These are phyloP conservation scores for Pleomassaria siparia DNA, from an alignment of 2,329 filamentous ascomycete genomes.

Conservation along the genomic window DNA sequence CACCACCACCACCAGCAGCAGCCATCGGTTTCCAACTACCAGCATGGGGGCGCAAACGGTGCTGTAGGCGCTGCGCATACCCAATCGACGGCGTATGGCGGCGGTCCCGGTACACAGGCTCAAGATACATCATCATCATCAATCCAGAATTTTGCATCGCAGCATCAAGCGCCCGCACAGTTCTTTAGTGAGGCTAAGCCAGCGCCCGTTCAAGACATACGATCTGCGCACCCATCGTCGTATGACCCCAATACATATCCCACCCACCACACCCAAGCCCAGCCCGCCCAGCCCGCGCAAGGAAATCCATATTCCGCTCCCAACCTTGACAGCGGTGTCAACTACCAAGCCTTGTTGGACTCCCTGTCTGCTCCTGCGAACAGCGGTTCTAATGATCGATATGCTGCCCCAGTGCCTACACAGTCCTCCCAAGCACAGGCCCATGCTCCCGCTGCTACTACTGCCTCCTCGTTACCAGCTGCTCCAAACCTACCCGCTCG, in stretches of 20 bases:
- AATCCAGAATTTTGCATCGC: conserved; percentile 41
- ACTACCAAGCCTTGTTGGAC: conserved; percentile 51
- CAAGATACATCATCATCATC: conserved; percentile 41
- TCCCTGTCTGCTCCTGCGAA: conserved; percentile 42
- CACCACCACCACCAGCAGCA: conserved; percentile 31
- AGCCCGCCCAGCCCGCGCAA: conserved; percentile 32
- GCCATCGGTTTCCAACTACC: conserved; percentile 9
- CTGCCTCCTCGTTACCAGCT: conserved; percentile 39
- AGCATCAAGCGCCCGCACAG: conserved; percentile 30
- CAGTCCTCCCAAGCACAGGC: conserved; percentile 34
- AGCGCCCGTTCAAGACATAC: conserved; percentile 30
- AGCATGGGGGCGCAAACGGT: conserved; percentile 28
- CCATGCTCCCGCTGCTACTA: conserved; percentile 35
- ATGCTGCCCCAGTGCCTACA: conserved; percentile 36
- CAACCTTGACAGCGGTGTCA: conserved; percentile 39
- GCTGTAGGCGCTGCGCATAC: conserved; percentile 24
- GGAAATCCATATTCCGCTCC: conserved; percentile 24
- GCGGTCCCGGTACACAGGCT: conserved; percentile 28
- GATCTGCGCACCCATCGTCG: conserved; percentile 34
- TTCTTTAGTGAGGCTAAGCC: conserved; percentile 39
- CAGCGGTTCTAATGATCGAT: conserved; percentile 32
- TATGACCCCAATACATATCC: conserved; percentile 38
- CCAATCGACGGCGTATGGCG: conserved; percentile 28
- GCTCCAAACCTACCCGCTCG: conserved; percentile 49
- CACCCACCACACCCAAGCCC: conserved; percentile 29